Evolutionary conservation across 2,329 filamentous ascomycete genomes (phyloP).

Genomic region (Periconia sp.): DNA sequence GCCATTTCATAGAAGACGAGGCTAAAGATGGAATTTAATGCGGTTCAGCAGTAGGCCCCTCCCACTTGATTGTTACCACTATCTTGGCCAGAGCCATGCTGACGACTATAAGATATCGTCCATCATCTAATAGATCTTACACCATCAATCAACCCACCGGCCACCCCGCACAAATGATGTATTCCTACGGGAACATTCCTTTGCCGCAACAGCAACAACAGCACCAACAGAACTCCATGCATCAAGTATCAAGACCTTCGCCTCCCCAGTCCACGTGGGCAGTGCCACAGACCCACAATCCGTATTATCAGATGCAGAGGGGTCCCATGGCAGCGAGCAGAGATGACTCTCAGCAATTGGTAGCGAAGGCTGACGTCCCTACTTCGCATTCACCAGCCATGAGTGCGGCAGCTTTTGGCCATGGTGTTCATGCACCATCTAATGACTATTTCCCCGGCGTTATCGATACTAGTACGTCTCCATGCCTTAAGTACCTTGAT

Average conservation of each 20-base stretch:
- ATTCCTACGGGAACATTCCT: constrained; percentile 37
- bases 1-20: constrained; percentile 30
- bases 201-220: constrained; percentile 31
- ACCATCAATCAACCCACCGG: constrained; percentile 36
- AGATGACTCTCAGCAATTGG: constrained; percentile 33
- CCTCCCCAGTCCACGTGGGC: constrained; percentile 43
- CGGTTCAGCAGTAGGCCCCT: constrained; percentile 45
- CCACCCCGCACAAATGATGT: constrained; percentile 43
- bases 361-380: constrained; percentile 29
- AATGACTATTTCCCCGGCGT: constrained; percentile 43
- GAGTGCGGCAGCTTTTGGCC: constrained; percentile 26
- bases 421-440: constrained; percentile 25
- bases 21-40: constrained; percentile 52
- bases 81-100: constrained; percentile 19
- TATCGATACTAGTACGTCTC: constrained; percentile 45
- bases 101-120: constrained; percentile 42
- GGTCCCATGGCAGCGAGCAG: constrained; percentile 25
- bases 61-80: constrained; percentile 9
- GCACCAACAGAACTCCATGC: constrained; percentile 22
- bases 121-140: constrained; percentile 44
- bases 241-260: constrained; percentile 38
- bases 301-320: constrained; percentile 36
- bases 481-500: background rate
- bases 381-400: constrained; percentile 31
- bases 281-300: constrained; percentile 39